Evolutionary conservation across 2,329 filamentous ascomycete species (phyloP), one percentile per base, ranked within the genome.

Genomic region (Exophiala alcalophila): DNA sequence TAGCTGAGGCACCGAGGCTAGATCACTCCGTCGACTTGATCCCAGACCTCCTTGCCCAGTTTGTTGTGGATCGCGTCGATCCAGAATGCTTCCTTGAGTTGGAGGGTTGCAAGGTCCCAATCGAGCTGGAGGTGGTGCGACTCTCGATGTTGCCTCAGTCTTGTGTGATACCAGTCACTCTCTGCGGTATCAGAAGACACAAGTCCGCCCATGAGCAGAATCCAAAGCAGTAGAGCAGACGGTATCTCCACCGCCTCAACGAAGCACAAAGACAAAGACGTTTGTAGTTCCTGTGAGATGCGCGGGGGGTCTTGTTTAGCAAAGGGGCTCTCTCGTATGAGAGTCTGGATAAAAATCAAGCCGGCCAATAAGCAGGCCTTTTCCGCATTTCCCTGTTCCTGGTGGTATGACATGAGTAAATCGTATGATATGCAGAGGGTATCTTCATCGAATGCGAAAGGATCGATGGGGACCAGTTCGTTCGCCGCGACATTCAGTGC

Each of bases 341-440:
- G 24, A 20, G 40, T 47, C 32, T 52, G 44, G 1, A 49, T 38
- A 36, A 52, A 53, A 8, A 48, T 44, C 27, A 54, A 23, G 4
- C 40, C 29, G 12, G 46, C 40, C 9, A 54, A 34, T 20, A 25
- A 31, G 27, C 39, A 49, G 6, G 36, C 30, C 11, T 37, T 34
- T 9, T 50, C 49, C 15, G 43, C 12, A 20, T 2, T 12, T 7
- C n/a, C 23, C 24, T 32, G 28, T 8, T 20, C 8, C 8, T 27
- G 11, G 5, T 7, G 19, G n/a, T 39, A 23, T 16, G 33, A 31
- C 21, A 12, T 24, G 5, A 54, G 44, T 10, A 52, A 28, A 18
- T 52, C 40, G 25, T 52, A 39, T 34, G 48, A 41, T 14, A 52
- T 35, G 23, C 42, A 45, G 4, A 42, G 27, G 4, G 50, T 24